A percentile compares a stretch with the other conserved stretches of the same genome.
Evolutionary conservation across 2,329 filamentous ascomycete species (phyloP).

Genomic region (Hirsutella thompsonii): DNA sequence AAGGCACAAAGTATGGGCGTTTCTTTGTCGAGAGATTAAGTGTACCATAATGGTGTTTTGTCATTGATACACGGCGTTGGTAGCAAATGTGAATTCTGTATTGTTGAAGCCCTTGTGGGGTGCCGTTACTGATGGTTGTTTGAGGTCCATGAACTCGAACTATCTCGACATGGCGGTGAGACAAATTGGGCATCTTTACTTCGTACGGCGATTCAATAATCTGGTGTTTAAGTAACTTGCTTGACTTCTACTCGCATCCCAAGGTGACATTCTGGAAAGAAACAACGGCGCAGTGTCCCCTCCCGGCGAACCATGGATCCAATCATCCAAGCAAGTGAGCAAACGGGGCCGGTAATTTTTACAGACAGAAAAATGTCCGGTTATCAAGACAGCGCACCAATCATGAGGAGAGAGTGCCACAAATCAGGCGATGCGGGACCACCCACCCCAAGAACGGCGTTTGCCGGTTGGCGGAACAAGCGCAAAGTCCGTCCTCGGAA

Average conservation of each 20-base stretch:
- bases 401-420: constrained; percentile 1
- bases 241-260: too few species aligned
- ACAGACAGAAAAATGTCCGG: background rate
- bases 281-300: too few species aligned
- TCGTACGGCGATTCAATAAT: too few species aligned
- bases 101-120: background rate
- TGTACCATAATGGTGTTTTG: background rate
- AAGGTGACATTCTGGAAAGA: too few species aligned
- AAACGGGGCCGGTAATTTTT: background rate
- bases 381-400: constrained; percentile 3
- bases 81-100: background rate
- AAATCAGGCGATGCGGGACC: background rate
- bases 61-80: constrained; percentile 1
- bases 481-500: background rate
- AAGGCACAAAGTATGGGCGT: background rate
- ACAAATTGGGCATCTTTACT: too few species aligned
- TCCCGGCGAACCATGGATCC: too few species aligned
- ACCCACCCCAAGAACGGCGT: constrained; percentile 6
- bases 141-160: too few species aligned
- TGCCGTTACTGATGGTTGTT: too few species aligned
- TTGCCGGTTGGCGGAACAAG: constrained; percentile 1
- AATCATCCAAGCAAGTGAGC: too few species aligned
- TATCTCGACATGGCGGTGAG: too few species aligned
- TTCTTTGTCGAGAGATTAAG: background rate
- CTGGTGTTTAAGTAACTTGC: too few species aligned